Percentiles rank a stretch among this genome's conserved stretches.
Conservation (phyloP, 2,329 filamentous ascomycete species). For the Colletotrichum falcatum region DNA sequence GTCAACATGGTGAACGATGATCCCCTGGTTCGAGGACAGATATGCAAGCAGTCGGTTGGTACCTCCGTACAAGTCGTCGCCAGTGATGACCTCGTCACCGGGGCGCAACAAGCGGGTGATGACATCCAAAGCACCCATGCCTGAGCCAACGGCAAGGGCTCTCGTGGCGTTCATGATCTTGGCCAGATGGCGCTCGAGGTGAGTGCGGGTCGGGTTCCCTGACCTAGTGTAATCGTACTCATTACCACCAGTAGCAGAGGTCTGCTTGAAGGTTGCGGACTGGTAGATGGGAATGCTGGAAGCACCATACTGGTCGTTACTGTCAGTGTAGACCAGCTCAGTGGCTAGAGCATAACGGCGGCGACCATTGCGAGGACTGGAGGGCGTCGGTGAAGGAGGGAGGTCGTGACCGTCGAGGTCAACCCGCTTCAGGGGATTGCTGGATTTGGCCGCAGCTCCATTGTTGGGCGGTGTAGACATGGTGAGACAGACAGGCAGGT, state of each 20-base stretch:
- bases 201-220: conserved; percentile 94
- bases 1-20: conserved; percentile 95
- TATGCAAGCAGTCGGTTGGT: conserved; percentile 95
- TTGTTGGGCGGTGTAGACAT: conserved; percentile 40
- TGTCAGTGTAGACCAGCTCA: conserved; percentile 95
- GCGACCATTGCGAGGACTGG: conserved; percentile 85
- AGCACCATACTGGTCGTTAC: conserved; percentile 95
- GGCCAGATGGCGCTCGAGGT: conserved; percentile 94
- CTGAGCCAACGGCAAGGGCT: conserved; percentile 92
- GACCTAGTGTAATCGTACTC: conserved; percentile 99
- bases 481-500: conserved; percentile 1
- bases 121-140: conserved; percentile 97
- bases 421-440: conserved; percentile 66
- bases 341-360: conserved; percentile 92
- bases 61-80: conserved; percentile 96
- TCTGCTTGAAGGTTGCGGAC: conserved; percentile 98
- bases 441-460: conserved; percentile 29
- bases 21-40: conserved; percentile 87
- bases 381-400: conserved; percentile 92
- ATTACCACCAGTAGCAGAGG: conserved; percentile 78
- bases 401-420: conserved; percentile 88
- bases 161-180: conserved; percentile 98
- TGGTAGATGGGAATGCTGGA: conserved; percentile 98
- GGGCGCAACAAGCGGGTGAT: conserved; percentile 91
- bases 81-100: conserved; percentile 96